Conservation (phyloP, 75 land plant species). For the Cryptomeria japonica region DNA sequence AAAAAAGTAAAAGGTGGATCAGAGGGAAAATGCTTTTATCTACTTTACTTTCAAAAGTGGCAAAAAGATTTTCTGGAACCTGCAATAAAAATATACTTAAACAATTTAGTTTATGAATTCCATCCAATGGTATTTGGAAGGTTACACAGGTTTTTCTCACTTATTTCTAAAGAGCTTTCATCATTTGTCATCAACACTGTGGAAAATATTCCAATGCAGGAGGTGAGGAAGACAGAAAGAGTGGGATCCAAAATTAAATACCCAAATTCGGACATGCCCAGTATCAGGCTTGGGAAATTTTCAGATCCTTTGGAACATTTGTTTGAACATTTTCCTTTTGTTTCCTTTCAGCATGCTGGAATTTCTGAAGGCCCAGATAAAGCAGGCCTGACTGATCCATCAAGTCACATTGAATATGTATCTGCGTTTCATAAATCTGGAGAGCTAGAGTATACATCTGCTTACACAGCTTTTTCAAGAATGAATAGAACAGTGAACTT, state of each 20-base stretch:
- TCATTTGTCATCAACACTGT: not conserved
- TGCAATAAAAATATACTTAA: slow-evolving; percentile 15
- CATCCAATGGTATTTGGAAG: slow-evolving; percentile 40
- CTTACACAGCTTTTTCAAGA: not conserved
- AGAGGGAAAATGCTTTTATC: slow-evolving; percentile 30
- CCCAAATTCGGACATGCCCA: not conserved
- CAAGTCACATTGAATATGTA: not conserved
- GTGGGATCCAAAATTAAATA: not conserved
- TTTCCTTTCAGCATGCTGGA: slow-evolving; percentile 16
- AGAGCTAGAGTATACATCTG: not conserved
- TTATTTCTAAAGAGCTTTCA: not conserved
- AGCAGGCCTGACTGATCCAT: not conserved
- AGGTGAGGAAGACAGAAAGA: not conserved
- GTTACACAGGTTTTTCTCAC: slow-evolving; percentile 22
- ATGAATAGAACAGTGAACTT: not conserved
- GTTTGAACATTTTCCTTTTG: slow-evolving; percentile 50
- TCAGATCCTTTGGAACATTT: slow-evolving; percentile 18
- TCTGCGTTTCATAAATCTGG: not conserved
- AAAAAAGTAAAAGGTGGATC: slow-evolving; percentile 5
- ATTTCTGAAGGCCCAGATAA: not conserved
- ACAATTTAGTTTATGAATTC: slow-evolving; percentile 49
- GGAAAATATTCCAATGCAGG: not conserved
- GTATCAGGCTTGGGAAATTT: not conserved
- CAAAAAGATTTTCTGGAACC: not conserved
- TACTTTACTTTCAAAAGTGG: slow-evolving; percentile 19